A percentile compares a stretch with the other conserved stretches of the same genome.
Evolutionary conservation across 2,329 filamentous ascomycete species (phyloP).

Genomic region (Ceratocystis ficicola): DNA sequence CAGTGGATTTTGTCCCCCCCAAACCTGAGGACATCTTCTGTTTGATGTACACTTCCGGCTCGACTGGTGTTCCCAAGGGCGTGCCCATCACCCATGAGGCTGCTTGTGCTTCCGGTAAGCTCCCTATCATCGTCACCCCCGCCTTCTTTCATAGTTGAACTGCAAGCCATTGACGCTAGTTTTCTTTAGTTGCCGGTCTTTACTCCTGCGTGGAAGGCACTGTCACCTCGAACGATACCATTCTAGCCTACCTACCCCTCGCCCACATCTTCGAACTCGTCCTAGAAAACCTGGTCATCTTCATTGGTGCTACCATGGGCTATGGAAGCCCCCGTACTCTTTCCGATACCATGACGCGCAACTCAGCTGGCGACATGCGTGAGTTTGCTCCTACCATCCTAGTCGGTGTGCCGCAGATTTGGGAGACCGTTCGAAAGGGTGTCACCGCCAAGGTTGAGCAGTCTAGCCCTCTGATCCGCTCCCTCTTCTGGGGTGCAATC

Average conservation of each 20-base stretch:
- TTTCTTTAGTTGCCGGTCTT: slow-evolving; percentile 56
- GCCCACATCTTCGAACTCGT: slow-evolving; percentile 96
- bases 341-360: slow-evolving; percentile 71
- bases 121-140: slow-evolving; percentile 25
- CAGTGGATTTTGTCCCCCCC: slow-evolving; percentile 58
- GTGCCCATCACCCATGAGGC: slow-evolving; percentile 70
- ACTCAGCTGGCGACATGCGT: slow-evolving; percentile 87
- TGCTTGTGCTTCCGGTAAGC: slow-evolving; percentile 57
- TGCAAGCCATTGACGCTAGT: slow-evolving; percentile 23
- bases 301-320: slow-evolving; percentile 81
- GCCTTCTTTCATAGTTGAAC: slow-evolving; percentile 13
- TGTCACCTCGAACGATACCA: slow-evolving; percentile 62
- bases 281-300: slow-evolving; percentile 82
- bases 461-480: slow-evolving; percentile 55
- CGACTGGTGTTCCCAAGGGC: slow-evolving; percentile 80
- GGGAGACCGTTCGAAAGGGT: slow-evolving; percentile 96
- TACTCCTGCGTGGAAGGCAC: slow-evolving; percentile 64
- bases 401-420: slow-evolving; percentile 89
- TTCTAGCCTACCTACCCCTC: slow-evolving; percentile 84
- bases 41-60: slow-evolving; percentile 78
- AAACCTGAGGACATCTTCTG: slow-evolving; percentile 69
- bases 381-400: slow-evolving; percentile 82
- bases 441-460: slow-evolving; percentile 67
- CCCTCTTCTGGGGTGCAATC: slow-evolving; percentile 63
- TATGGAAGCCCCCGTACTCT: slow-evolving; percentile 87